A percentile compares a stretch with the other conserved stretches of the same genome.
These are phyloP conservation scores for Globisporangium rhizosaccharum DNA, from an alignment of 352 stramenopile species.

Conservation along the genomic window DNA sequence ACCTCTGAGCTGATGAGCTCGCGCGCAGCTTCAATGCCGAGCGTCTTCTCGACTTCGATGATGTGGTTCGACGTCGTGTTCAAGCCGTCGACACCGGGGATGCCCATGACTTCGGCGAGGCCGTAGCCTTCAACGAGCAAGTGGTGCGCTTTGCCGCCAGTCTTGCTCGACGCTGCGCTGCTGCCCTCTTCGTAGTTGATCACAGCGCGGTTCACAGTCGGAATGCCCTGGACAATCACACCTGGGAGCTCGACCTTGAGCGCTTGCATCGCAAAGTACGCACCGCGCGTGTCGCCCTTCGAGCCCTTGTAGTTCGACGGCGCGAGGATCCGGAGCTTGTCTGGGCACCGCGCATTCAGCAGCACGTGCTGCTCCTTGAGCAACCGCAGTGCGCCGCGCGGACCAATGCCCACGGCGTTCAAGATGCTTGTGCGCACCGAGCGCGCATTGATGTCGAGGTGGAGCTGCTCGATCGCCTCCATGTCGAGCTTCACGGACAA, in stretches of 20 bases:
- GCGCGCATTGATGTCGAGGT: constrained; percentile 92
- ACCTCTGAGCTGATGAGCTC: constrained; percentile 97
- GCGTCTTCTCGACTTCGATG: constrained; percentile 94
- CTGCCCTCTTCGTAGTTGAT: constrained; percentile 96
- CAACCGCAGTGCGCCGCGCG: constrained; percentile 59
- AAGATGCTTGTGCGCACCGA: constrained; percentile 92
- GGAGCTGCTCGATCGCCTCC: constrained; percentile 94
- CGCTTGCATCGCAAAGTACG: constrained; percentile 94
- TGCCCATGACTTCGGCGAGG: constrained; percentile 97
- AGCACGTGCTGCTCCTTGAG: constrained; percentile 86
- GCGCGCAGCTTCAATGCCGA: constrained; percentile 98
- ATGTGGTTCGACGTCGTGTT: constrained; percentile 99
- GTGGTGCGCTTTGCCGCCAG: constrained; percentile 84
- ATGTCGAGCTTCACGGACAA: constrained; percentile 98
- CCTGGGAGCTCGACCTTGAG: constrained; percentile 94
- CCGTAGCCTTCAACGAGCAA: constrained; percentile 99
- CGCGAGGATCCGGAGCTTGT: constrained; percentile 79
- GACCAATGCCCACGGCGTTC: constrained; percentile 63
- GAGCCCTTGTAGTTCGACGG: constrained; percentile 85
- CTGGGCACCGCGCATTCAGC: constrained; percentile 72
- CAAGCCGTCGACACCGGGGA: constrained; percentile 93
- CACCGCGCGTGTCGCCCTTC: constrained; percentile 64
- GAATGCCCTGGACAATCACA: constrained; percentile 98
- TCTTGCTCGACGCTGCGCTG: constrained; percentile 28
- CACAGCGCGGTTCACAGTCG: constrained; percentile 96